Base-by-base conservation (phyloP, 1,284 basidiomycete species). In the Stygiomarasmius scandens region DNA sequence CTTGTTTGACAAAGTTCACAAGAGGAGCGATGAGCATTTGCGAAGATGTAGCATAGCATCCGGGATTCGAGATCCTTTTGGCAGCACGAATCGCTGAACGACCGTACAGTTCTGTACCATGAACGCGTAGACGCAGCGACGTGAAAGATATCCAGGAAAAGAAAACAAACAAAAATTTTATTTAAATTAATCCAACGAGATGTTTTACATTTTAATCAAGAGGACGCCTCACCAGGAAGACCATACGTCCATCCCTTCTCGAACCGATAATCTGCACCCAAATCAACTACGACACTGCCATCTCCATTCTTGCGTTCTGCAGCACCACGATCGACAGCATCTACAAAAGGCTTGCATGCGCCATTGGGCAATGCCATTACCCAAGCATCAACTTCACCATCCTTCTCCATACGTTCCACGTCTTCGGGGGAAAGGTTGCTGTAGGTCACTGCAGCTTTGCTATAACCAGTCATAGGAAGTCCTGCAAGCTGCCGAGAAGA, bases 291-390 rank as follows among this genome's bases (percentile, higher is more conserved):
- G 41, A 92, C 93, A 67, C 87, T 91, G 44, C 76, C 69, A 69
- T 81, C 85, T 47, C 82, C 77, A 56, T 61, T 68, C 57, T 64
- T 70, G 57, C 80, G 78, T 70, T 85, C 84, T 62, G 73, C 79
- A 12, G 89, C 84, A 1, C 87, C 87, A 32, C 79, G 79, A 68
- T 98, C 94, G 51, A 99, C 79, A 12, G 96, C 97, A 69, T 97
- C 95, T 19, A 99, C 95, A 68, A 98, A 99, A 0, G 96, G 95
- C 77, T 96, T 96, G 80, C 94, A 94, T 25, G 96, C 85, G 16
- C 96, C 97, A 68, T 99, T 99, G 29, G 96, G 96, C 45, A 99
- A 83, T 1, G 96, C 96, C 93, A 98, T 96, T 58, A 99, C 86
- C 94, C 95, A 98, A 10, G 93, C 95, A 69, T 98, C 95, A 20